Evolutionary conservation across 176 grass and related monocot species (phyloP), one percentile per base, ranked within the genome.

Genomic region (Luzula sylvatica): DNA sequence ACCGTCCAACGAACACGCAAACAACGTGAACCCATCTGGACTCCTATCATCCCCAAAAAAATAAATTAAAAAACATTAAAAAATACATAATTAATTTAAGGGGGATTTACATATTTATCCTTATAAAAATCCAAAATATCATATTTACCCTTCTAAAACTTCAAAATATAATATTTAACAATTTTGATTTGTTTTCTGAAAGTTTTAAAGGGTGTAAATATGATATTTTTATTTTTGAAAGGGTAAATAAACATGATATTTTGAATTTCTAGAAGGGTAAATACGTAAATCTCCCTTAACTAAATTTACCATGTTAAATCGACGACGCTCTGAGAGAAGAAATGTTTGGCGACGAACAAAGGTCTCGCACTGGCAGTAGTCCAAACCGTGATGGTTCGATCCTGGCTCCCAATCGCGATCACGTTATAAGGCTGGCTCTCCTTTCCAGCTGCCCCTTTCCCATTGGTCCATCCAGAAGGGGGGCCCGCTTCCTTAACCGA

Each of bases 361-460:
- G 92, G 92, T 0, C 92, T 67, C 12, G 85, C 78, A 74, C 92
- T 89, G 3, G 92, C 85, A 65, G 92, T 98, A 1, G 92, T 98
- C 92, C 92, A 98, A 22, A 98, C 85, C 48, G 92, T 98, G 55
- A 98, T 90, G 17, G 92, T 98, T 46, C 92, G 73, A 68, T 98
- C 92, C 65, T 98, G 92, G 70, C 92, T 98, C 54, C 92, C 92
- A 61, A 90, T 98, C 67, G 92, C 92, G 77, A 98, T 98, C 45
- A 98, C 68, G 47, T 98, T 98, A 57, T 98, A 98, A 1, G 78
- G 92, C 61, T 87, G 85, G 39, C 89, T 81, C 73, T 90, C 89
- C 26, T 68, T 7, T 55, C 77, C 45, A 35, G 76, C 38, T 67
- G 73, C 86, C 41, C 81, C 84, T 61, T 78, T 53, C 70, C 92